Base-by-base conservation (phyloP, 2,329 filamentous ascomycete genomes). In the Fusarium chaquense region DNA sequence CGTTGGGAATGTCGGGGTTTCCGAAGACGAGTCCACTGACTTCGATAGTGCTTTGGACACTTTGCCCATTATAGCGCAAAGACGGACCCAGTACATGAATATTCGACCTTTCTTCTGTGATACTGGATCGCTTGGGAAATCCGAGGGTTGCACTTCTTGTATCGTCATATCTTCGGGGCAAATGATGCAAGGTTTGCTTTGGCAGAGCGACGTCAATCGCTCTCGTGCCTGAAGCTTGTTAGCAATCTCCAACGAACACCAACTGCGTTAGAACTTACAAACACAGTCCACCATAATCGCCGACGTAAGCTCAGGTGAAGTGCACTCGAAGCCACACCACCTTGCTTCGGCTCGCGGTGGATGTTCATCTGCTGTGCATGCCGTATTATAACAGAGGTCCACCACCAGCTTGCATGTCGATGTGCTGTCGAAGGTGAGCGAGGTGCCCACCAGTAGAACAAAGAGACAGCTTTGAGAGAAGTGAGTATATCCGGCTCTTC, bases 371-470 rank as follows among this genome's bases (percentile, higher is more conserved):
- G 81, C 56, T 83, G 82, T 3, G 80, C 81, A 58, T 82, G 80
- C 15, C 81, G 71, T 22, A 83, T 82, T 16, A 81, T 76, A 5
- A 82, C 77, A 4, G 79, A 80, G 0, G 80, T 83, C 82, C 82
- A 83, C 81, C 81, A 83, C 81, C 81, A 83, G 24, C 79, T 79
- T 3, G 80, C 78, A 65, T 83, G 77, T 3, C 78, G 75, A 50
- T 81, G 78, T 4, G 80, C 78, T 2, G 76, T 77, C 3, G 78
- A 76, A 1, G 81, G 81, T 35, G 78, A 72, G 0, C 77, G 73
- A 9, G 82, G 79, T 5, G 80, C 79, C 81, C 81, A 83, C 82
- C 82, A 83, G 72, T 83, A 83, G 38, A 83, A 81, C 3, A 83
- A 59, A 1, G 79, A 72, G 1, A 83, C 70, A 0, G 81, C 77